A percentile compares a stretch with the other conserved stretches of the same genome.
Conservation (phyloP, 768 basidiomycete species). For the Tephrocybe sp. region DNA sequence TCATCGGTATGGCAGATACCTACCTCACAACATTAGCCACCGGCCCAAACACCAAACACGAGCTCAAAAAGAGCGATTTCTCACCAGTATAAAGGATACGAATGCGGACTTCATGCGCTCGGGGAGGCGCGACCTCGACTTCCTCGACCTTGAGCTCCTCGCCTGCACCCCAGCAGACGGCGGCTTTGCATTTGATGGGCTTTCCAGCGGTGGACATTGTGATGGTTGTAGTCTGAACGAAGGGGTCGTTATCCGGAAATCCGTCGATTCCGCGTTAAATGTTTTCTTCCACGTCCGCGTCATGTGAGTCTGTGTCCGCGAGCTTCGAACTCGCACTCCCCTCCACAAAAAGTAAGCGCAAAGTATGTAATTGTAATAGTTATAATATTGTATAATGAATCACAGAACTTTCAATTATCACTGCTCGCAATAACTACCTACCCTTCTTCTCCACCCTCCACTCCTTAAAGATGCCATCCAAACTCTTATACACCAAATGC, state of each 20-base stretch:
- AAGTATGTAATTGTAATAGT: no score
- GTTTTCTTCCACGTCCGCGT: no score
- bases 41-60: background rate
- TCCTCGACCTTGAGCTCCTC: slow-evolving; percentile 85
- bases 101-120: slow-evolving; percentile 89
- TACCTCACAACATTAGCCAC: slow-evolving; percentile 18
- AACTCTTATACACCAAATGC: slow-evolving; percentile 82
- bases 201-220: slow-evolving; percentile 80
- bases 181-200: slow-evolving; percentile 84
- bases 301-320: no score
- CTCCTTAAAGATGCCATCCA: slow-evolving; percentile 95
- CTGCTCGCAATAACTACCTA: slow-evolving; percentile 32
- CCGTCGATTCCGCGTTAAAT: no score
- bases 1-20: slow-evolving; percentile 98
- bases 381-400: no score
- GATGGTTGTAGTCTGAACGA: slow-evolving; percentile 3
- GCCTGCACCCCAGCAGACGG: slow-evolving; percentile 94
- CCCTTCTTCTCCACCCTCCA: slow-evolving; percentile 85
- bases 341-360: no score
- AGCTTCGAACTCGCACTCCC: no score
- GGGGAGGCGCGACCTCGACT: slow-evolving; percentile 91
- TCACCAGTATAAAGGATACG: slow-evolving; percentile 87
- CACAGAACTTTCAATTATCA: no score
- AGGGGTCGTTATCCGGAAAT: background rate
- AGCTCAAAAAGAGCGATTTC: slow-evolving; percentile 15